A percentile compares a stretch with the other conserved stretches of the same genome.
These are phyloP conservation scores for Cichorium intybus DNA, from an alignment of 140 eudicot species.

Conservation along the genomic window DNA sequence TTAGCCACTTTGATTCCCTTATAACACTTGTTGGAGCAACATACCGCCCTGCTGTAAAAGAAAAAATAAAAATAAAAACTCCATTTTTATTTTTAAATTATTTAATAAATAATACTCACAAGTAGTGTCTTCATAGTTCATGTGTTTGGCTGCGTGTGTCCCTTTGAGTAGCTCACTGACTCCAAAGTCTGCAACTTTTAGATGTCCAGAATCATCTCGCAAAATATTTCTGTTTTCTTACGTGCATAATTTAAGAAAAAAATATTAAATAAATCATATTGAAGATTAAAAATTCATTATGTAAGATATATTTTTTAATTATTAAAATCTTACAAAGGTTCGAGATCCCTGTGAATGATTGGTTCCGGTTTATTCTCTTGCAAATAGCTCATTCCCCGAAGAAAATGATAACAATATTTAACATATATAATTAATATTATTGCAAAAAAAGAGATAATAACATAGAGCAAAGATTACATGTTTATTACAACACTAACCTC, in stretches of 20 bases:
- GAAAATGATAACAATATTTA: background rate
- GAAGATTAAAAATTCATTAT: conserved; percentile 25
- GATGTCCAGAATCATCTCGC: conserved; percentile 91
- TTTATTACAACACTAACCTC: too few species aligned
- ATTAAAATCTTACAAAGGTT: conserved; percentile 62
- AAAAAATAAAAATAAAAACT: background rate
- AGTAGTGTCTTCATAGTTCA: conserved; percentile 45
- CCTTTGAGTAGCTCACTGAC: conserved; percentile 71
- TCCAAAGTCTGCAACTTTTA: conserved; percentile 89
- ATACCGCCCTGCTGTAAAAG: conserved; percentile 61
- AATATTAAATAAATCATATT: background rate
- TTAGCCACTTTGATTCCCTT: conserved; percentile 89
- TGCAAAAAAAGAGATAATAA: too few species aligned
- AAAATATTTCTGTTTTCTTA: conserved; percentile 73
- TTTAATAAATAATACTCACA: conserved; percentile 40
- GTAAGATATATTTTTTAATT: background rate
- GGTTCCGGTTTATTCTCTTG: conserved; percentile 77
- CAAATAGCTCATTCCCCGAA: conserved; percentile 74
- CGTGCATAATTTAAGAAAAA: too few species aligned
- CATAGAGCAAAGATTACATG: too few species aligned
- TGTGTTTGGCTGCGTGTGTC: conserved; percentile 55
- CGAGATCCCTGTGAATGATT: conserved; percentile 74
- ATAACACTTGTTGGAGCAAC: conserved; percentile 88
- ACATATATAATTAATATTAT: too few species aligned
- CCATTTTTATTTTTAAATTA: background rate